Conservation (phyloP, 805 yeast species). For the Lipomyces orientalis region DNA sequence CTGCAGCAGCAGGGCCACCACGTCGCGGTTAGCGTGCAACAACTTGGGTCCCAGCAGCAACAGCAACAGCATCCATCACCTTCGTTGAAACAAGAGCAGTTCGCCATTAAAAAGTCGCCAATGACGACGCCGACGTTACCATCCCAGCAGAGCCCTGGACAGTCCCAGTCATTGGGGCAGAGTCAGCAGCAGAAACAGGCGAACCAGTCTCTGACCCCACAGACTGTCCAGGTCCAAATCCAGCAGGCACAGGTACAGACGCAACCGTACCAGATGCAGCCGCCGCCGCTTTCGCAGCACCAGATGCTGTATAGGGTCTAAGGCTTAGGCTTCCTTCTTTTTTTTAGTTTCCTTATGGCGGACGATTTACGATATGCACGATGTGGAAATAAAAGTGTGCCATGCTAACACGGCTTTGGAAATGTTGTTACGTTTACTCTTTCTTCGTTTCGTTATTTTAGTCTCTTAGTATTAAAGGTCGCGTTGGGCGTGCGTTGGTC, state of each 20-base stretch:
- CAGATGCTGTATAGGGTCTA: conserved; percentile 6
- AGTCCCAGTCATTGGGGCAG: neutral
- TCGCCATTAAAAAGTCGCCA: neutral
- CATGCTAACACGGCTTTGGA: neutral
- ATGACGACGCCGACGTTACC: conserved; percentile 11
- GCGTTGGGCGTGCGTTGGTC: neutral
- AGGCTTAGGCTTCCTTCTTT: neutral
- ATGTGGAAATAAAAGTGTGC: neutral
- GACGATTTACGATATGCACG: neutral
- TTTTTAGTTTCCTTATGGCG: neutral
- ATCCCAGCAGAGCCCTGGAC: conserved; percentile 4
- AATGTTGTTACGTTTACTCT: neutral
- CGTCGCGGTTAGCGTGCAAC: neutral
- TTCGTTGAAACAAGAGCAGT: conserved; percentile 10
- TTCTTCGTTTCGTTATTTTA: neutral
- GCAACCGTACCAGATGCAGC: neutral
- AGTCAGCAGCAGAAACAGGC: neutral
- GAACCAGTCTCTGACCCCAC: neutral
- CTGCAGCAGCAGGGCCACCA: conserved; percentile 3
- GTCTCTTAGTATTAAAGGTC: neutral
- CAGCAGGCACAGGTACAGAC: neutral
- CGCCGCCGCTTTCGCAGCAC: neutral
- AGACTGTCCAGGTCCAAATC: conserved; percentile 4
- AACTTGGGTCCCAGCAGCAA: neutral
- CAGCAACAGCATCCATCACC: conserved; percentile 5